Base-by-base conservation (phyloP, 148 eudicot species). In the Euryodendron excelsum region DNA sequence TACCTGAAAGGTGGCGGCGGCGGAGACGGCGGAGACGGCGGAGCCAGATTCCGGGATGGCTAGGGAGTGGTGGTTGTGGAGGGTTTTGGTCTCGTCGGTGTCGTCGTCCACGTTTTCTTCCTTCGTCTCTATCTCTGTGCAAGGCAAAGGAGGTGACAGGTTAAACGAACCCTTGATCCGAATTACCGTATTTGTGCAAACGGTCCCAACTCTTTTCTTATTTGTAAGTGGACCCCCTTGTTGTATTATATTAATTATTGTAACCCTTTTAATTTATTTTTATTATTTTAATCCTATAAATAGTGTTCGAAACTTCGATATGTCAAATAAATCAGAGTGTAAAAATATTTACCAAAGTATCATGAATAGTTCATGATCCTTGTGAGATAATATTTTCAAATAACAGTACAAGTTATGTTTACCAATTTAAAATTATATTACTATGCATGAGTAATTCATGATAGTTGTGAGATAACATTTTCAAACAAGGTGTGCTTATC, bases 1-100 rank as follows among this genome's bases (percentile, higher is more conserved):
- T 48, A 64, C 72, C 79, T 30, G 70, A n/a, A n/a, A n/a, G 18
- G 13, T 13, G 17, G 33, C 31, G 52, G 76, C 45, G 44, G 71
- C 21, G 28, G 60, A 18, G 45, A 48, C n/a, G n/a, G n/a, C n/a
- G n/a, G n/a, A n/a, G n/a, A n/a, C 28, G 44, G 17, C 75, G 30
- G 59, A 48, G 60, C 25, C 7, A 37, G 70, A 6, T 36, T 6
- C 27, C 47, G 30, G 27, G 27, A 71, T 45, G 64, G 30, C 47
- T 44, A 10, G 45, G 47, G 65, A 36, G 50, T 2, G 28, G 36
- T 31, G 14, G 58, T 3, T 30, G 76, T 13, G 18, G 33, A 18
- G 11, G 77, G 44, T 71, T 63, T 27, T 39, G 33, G 39, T 6
- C 10, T n/a, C n/a, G n/a, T n/a, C n/a, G n/a, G 69, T 65, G 71